These are phyloP conservation scores for Podospora pseudopauciseta DNA, from an alignment of 495 filamentous ascomycete genomes.

Conservation along the genomic window DNA sequence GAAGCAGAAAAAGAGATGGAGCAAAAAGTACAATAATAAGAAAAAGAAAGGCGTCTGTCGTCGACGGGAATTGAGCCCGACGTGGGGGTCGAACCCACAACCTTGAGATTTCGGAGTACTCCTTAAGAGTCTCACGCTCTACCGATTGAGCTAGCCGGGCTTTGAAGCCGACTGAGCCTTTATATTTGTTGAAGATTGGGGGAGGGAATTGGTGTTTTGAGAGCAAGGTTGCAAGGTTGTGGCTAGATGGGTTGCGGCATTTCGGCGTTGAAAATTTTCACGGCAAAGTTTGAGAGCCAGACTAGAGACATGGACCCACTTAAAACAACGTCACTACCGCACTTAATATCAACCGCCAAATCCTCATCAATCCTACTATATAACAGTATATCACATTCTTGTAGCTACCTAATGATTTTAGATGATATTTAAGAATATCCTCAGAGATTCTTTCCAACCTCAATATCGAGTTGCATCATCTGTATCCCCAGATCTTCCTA, in stretches of 20 bases:
- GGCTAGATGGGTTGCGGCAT: slow-evolving; percentile 1
- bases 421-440: too few species aligned
- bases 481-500: too few species aligned
- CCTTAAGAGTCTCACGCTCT: slow-evolving; percentile 71
- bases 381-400: too few species aligned
- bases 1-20: neutral
- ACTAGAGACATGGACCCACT: neutral
- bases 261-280: slow-evolving; percentile 3
- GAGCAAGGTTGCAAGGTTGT: neutral
- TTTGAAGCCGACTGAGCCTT: slow-evolving; percentile 4
- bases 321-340: neutral
- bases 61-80: slow-evolving; percentile 12
- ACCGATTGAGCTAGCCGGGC: slow-evolving; percentile 70
- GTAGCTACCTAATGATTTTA: too few species aligned
- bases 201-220: neutral
- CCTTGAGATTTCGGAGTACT: slow-evolving; percentile 9
- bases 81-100: slow-evolving; percentile 12
- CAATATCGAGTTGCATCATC: too few species aligned
- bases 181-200: neutral
- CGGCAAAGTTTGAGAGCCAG: neutral
- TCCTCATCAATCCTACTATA: too few species aligned
- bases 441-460: too few species aligned
- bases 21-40: neutral
- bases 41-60: slow-evolving; percentile 2
- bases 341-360: neutral